Conservation (phyloP, 164 flowering plant species). For the Tetracentron sinense region DNA sequence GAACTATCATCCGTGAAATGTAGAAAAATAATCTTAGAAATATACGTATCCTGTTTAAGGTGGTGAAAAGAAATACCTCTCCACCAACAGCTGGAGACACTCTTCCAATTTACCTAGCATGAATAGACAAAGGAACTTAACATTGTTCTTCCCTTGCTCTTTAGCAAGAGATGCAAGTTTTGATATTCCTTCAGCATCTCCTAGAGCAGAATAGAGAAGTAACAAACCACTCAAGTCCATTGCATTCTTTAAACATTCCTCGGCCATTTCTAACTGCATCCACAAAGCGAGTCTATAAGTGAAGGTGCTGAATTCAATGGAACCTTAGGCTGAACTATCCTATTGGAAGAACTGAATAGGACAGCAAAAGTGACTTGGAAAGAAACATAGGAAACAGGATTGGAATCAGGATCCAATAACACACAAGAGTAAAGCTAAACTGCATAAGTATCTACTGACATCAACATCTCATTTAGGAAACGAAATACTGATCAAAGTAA, state of each 20-base stretch:
- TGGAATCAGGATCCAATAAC: background rate
- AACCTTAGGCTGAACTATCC: background rate
- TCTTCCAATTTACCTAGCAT: conserved; percentile 93
- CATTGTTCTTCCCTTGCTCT: conserved; percentile 95
- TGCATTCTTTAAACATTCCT: conserved; percentile 79
- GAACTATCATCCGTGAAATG: background rate
- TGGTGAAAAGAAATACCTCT: conserved; percentile 51
- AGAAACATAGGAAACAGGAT: background rate
- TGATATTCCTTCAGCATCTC: conserved; percentile 86
- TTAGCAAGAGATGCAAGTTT: conserved; percentile 80
- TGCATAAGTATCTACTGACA: conserved; percentile 1
- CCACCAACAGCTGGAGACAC: conserved; percentile 86
- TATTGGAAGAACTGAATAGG: background rate
- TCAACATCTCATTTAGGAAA: background rate
- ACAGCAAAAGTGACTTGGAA: background rate
- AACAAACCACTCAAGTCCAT: conserved; percentile 92
- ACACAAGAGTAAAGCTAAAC: background rate
- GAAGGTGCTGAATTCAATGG: background rate
- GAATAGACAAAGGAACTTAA: conserved; percentile 88
- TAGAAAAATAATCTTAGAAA: background rate
- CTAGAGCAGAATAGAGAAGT: conserved; percentile 88
- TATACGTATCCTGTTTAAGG: background rate
- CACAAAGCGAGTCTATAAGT: conserved; percentile 9
- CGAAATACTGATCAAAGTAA: too few relatives aligned
- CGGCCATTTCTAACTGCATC: conserved; percentile 93